Conservation (phyloP, 352 stramenopile genomes). For the Phytophthora hibernalis region DNA sequence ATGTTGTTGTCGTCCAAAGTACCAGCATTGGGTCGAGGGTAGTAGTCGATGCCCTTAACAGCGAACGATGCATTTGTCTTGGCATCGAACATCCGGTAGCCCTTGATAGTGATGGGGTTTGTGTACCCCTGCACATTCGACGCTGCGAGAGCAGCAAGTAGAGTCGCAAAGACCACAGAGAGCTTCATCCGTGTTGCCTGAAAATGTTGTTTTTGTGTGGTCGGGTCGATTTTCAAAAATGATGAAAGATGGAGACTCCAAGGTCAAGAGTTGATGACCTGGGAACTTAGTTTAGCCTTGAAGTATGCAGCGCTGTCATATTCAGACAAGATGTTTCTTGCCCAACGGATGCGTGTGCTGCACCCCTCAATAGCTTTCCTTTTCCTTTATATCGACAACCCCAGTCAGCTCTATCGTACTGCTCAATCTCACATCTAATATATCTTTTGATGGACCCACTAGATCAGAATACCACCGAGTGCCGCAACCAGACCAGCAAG, state of each 20-base stretch:
- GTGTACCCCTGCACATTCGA: slow-evolving; percentile 28
- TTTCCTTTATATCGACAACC: slow-evolving; percentile 4
- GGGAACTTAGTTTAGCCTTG: neutral
- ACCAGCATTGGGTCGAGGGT: slow-evolving; percentile 83
- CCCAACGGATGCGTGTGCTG: neutral
- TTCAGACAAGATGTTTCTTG: slow-evolving; percentile 1
- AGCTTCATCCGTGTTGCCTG: slow-evolving; percentile 25
- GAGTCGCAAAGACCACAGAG: slow-evolving; percentile 11
- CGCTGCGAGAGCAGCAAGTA: slow-evolving; percentile 15
- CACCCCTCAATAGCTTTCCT: neutral
- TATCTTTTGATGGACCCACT: slow-evolving; percentile 1
- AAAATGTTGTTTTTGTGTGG: slow-evolving; percentile 5
- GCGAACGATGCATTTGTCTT: slow-evolving; percentile 68
- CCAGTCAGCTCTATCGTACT: slow-evolving; percentile 7
- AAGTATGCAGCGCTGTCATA: neutral
- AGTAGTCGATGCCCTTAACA: slow-evolving; percentile 88
- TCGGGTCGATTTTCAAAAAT: slow-evolving; percentile 26
- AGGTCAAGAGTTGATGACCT: no score
- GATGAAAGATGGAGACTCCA: neutral
- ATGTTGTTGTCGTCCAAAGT: slow-evolving; percentile 71
- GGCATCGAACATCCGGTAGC: slow-evolving; percentile 81
- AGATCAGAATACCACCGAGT: slow-evolving; percentile 29
- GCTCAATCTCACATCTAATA: no score
- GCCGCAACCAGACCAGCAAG: slow-evolving; percentile 17
- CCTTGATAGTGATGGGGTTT: slow-evolving; percentile 62